Evolutionary conservation across 495 filamentous ascomycete genomes (phyloP).

Genomic region (Xylaria telfairii): DNA sequence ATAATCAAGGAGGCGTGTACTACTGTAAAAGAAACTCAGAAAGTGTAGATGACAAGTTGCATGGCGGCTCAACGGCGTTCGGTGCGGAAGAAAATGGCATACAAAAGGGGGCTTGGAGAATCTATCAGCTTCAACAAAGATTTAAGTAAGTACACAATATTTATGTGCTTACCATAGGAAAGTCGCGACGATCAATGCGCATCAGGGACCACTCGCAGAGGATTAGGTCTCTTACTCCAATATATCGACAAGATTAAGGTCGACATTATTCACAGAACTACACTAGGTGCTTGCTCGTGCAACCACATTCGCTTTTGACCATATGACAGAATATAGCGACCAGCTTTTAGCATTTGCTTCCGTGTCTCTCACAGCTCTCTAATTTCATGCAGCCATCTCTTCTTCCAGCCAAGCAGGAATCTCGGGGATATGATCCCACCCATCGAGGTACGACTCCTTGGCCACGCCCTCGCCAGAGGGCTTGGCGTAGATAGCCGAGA

Average conservation of each 20-base stretch:
- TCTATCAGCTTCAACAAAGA: neutral
- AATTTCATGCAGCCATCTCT: constrained; percentile 44
- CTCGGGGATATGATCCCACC: constrained; percentile 60
- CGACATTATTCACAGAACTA: neutral
- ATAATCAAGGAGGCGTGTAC: neutral
- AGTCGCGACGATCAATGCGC: neutral
- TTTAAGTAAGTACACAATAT: neutral
- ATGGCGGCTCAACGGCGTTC: constrained; percentile 16
- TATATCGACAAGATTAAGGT: neutral
- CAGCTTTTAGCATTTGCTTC: neutral
- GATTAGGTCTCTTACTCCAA: neutral
- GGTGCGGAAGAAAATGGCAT: neutral
- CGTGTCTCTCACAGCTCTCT: neutral
- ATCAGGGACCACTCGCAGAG: neutral
- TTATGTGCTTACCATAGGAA: neutral
- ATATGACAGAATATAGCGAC: neutral
- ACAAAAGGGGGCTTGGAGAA: neutral
- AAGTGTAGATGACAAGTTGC: neutral
- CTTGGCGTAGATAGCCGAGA: constrained; percentile 58
- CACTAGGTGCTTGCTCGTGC: neutral
- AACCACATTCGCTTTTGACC: neutral
- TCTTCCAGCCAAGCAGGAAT: constrained; percentile 62
- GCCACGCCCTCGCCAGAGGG: constrained; percentile 47
- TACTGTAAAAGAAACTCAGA: neutral
- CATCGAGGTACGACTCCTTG: constrained; percentile 52